A percentile compares a stretch with the other conserved stretches of the same genome.
Conservation (phyloP, 2,329 filamentous ascomycete species). For the Colletotrichum nymphaeae region DNA sequence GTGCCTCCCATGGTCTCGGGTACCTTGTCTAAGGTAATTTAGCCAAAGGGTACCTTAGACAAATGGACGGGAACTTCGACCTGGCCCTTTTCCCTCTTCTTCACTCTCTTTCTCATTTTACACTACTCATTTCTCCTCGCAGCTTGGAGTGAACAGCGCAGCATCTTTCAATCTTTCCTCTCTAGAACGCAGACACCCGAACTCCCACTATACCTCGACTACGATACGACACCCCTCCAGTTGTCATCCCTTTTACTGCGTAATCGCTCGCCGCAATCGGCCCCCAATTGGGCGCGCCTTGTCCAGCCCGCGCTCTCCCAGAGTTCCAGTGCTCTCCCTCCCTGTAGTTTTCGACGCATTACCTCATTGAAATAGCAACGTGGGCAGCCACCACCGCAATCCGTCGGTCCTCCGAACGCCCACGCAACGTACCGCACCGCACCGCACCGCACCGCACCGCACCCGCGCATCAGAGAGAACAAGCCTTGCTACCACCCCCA, state of each 20-base stretch:
- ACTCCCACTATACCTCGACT: not conserved
- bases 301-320: not conserved
- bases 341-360: slow-evolving; percentile 15
- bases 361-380: slow-evolving; percentile 25
- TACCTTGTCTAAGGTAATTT: slow-evolving; percentile 29
- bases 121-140: not conserved
- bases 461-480: slow-evolving; percentile 23
- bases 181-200: not conserved
- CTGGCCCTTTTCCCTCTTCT: not conserved
- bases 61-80: not conserved
- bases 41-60: not conserved
- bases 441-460: not conserved
- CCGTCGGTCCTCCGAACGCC: slow-evolving; percentile 24
- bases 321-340: not conserved
- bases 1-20: slow-evolving; percentile 18
- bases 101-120: not conserved
- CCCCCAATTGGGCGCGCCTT: slow-evolving; percentile 16
- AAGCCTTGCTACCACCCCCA: slow-evolving; percentile 9
- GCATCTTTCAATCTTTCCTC: too few relatives aligned
- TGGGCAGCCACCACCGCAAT: slow-evolving; percentile 19
- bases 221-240: not conserved
- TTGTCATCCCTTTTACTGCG: not conserved
- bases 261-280: not conserved
- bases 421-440: not conserved
- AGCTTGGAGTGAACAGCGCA: too few relatives aligned